Base-by-base conservation (phyloP, 73 alveolate genomes). In the Paramecium octaurelia region DNA sequence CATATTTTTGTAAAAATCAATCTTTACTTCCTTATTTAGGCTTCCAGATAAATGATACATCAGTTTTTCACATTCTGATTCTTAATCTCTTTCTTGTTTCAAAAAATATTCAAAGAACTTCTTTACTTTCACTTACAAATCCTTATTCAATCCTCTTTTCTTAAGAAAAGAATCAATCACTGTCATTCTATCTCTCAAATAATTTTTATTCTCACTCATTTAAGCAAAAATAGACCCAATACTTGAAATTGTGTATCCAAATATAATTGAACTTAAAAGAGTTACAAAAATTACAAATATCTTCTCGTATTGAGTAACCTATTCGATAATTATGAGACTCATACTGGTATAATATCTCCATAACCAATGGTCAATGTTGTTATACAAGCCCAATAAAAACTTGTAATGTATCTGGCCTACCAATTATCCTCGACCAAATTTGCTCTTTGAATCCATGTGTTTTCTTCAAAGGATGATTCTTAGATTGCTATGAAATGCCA, bases 211-310 rank as follows among this genome's bases (percentile, higher is more conserved):
- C 42, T 70, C 88, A 14, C 76, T 50, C 86, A 70, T 48, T 44
- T 89, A 34, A 44, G 86, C 92, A 40, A 89, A 83, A 12, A 89
- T 89, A n/a, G 86, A 50, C 29, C 94, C 94, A 21, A 89, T 89
- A 46, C 88, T 89, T 36, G 86, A 70, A 1, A 89, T 89, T 4
- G 94, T 89, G n/a, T 89, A 89, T 10, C 92, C 94, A 24, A 83
- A 64, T 21, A 89, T 89, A 6, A 83, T 64, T 12, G 80, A 64
- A 57, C 94, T 89, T 7, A 69, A 77, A 2, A 89, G 24, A 6
- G 88, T 68, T 36, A 89, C 88, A 40, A 89, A 70, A 24, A 89
- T 89, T 42, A 89, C 94, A 89, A 70, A 89, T 14, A 68, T 44
- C 73, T 64, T 70, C 76, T 89, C 94, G 73, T 20, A 18, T 31